Percentiles rank a stretch among this genome's conserved stretches.
Evolutionary conservation across 1,284 basidiomycete genomes (phyloP).

Genomic region (Trametes hirsuta): DNA sequence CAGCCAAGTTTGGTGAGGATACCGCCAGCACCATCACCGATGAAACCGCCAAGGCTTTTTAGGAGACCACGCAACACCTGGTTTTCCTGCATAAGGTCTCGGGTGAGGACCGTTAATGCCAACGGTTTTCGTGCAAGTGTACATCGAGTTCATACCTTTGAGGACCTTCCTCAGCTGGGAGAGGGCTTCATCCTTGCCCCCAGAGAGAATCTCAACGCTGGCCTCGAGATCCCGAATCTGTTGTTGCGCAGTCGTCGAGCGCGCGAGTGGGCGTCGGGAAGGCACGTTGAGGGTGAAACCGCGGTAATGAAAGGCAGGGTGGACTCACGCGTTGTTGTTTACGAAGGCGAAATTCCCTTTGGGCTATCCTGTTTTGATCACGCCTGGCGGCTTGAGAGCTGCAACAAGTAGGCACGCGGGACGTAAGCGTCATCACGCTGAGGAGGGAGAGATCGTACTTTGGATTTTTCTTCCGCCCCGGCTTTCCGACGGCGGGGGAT

Average conservation of each 20-base stretch:
- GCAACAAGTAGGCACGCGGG: slow-evolving; percentile 21
- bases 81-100: slow-evolving; percentile 89
- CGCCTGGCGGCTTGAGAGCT: slow-evolving; percentile 84
- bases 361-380: slow-evolving; percentile 92
- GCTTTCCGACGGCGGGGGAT: slow-evolving; percentile 54
- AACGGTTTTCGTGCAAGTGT: not conserved
- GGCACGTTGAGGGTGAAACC: not conserved
- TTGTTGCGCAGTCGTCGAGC: not conserved
- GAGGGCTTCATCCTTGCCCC: slow-evolving; percentile 86
- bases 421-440: slow-evolving; percentile 40
- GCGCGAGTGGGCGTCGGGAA: slow-evolving; percentile 11
- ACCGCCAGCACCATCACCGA: slow-evolving; percentile 83
- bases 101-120: slow-evolving; percentile 22
- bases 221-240: slow-evolving; percentile 94
- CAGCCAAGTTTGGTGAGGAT: slow-evolving; percentile 80
- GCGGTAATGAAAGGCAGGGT: slow-evolving; percentile 8
- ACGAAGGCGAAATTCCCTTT: slow-evolving; percentile 87
- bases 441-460: slow-evolving; percentile 52
- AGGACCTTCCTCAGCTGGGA: slow-evolving; percentile 82
- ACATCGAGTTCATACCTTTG: slow-evolving; percentile 53
- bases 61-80: slow-evolving; percentile 80
- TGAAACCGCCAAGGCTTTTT: slow-evolving; percentile 74
- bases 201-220: slow-evolving; percentile 87
- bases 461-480: slow-evolving; percentile 84
- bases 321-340: slow-evolving; percentile 79